Conservation (phyloP, 1,139 yeast species). For the Saccharomycopsis hybrid region DNA sequence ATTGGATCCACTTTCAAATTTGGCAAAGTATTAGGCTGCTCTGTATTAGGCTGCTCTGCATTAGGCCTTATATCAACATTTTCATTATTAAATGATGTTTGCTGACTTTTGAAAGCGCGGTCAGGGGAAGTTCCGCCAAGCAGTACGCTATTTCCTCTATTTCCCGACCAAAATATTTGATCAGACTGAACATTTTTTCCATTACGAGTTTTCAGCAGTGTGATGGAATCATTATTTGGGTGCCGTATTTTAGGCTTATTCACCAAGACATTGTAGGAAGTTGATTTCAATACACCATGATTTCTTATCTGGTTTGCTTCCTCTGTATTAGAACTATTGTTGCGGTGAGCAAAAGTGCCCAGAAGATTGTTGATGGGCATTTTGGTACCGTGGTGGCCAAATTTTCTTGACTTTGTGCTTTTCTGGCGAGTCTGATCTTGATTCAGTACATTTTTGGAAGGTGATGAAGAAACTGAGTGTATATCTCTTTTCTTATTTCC, state of each 20-base stretch:
- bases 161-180: conserved; percentile 8
- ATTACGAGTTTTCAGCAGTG: neutral
- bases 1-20: conserved; percentile 17
- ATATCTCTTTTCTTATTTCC: no score
- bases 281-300: neutral
- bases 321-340: neutral
- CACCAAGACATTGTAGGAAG: neutral
- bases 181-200: conserved; percentile 1
- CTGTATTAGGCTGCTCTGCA: neutral
- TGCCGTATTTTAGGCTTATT: neutral
- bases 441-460: no score
- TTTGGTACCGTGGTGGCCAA: no score
- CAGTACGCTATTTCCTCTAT: neutral
- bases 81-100: neutral
- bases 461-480: no score
- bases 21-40: neutral
- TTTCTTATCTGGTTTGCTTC: neutral
- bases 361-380: no score
- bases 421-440: no score
- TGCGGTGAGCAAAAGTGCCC: no score
- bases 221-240: neutral
- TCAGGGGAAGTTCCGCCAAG: neutral
- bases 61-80: neutral
- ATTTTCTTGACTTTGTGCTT: no score
- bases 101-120: neutral